A percentile compares a stretch with the other conserved stretches of the same genome.
Evolutionary conservation across 108 stramenopile genomes (phyloP).

Genomic region (Cyclostephanos tholiformis): DNA sequence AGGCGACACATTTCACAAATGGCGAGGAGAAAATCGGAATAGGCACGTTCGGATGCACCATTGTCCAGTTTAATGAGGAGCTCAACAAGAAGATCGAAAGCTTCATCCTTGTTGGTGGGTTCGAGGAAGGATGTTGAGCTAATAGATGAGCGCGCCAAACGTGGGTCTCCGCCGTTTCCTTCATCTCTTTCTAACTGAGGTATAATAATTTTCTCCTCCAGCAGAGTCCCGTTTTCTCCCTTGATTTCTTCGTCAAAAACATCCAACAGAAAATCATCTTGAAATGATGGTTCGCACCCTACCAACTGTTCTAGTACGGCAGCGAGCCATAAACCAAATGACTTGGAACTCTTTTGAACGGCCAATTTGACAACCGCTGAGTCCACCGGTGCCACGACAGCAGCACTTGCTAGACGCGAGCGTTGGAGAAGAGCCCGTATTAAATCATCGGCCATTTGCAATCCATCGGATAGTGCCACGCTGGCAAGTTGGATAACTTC

Average conservation of each 20-base stretch:
- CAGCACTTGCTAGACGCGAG: conserved; percentile 27
- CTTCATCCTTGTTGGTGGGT: conserved; percentile 8
- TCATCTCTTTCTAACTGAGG: conserved; percentile 37
- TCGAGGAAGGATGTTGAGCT: conserved; percentile 17
- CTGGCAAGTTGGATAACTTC: conserved; percentile 69
- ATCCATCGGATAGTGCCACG: conserved; percentile 74
- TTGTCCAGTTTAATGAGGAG: conserved; percentile 42
- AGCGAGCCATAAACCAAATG: conserved; percentile 80
- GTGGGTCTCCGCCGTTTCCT: conserved; percentile 9
- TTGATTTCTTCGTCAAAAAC: conserved; percentile 28
- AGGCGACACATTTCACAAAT: conserved; percentile 82
- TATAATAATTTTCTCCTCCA: conserved; percentile 9
- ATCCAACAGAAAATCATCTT: conserved; percentile 39
- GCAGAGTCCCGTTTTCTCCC: conserved; percentile 14
- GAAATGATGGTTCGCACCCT: conserved; percentile 64
- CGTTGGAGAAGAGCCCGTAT: conserved; percentile 62
- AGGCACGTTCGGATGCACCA: conserved; percentile 35
- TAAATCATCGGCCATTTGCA: conserved; percentile 85
- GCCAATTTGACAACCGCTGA: conserved; percentile 65
- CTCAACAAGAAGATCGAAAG: conserved; percentile 16
- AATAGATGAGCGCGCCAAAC: not conserved
- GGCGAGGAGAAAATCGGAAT: conserved; percentile 59
- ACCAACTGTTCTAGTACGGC: conserved; percentile 67
- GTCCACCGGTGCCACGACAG: conserved; percentile 50
- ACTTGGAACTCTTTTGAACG: conserved; percentile 63